A percentile compares a stretch with the other conserved stretches of the same genome.
Conservation (phyloP, 148 eudicot species). For the Agrostemma githago region DNA sequence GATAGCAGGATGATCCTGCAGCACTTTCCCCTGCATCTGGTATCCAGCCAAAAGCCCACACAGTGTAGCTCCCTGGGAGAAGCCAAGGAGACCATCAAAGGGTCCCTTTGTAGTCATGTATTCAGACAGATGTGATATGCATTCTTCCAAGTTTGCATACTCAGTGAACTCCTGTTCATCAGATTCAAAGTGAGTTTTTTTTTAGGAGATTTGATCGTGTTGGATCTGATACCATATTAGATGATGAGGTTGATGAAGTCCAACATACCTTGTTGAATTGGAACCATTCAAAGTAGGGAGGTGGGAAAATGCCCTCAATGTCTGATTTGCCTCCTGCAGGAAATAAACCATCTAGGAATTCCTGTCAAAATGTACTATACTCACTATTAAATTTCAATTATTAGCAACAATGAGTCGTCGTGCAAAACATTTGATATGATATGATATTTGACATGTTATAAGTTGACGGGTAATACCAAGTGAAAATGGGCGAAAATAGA, state of each 20-base stretch:
- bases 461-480: slow-evolving; percentile 34
- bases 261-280: slow-evolving; percentile 56
- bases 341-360: slow-evolving; percentile 61
- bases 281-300: slow-evolving; percentile 92
- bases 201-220: neutral
- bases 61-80: slow-evolving; percentile 86
- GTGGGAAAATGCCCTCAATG: slow-evolving; percentile 74
- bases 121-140: slow-evolving; percentile 58
- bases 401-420: no score
- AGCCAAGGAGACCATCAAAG: slow-evolving; percentile 75
- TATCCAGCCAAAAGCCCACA: slow-evolving; percentile 63
- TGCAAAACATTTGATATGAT: no score
- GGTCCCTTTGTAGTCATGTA: slow-evolving; percentile 73
- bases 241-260: neutral
- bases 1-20: slow-evolving; percentile 67
- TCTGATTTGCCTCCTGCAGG: slow-evolving; percentile 85
- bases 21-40: slow-evolving; percentile 60
- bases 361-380: no score
- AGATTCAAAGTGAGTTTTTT: no score
- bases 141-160: slow-evolving; percentile 73
- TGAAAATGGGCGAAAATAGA: slow-evolving; percentile 55
- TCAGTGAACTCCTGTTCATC: slow-evolving; percentile 59
- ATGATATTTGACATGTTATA: no score
- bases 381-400: no score
- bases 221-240: neutral